phyloP scores from a whole-genome alignment of 495 filamentous ascomycete species.

The Daldinia caldariorum region DNA sequence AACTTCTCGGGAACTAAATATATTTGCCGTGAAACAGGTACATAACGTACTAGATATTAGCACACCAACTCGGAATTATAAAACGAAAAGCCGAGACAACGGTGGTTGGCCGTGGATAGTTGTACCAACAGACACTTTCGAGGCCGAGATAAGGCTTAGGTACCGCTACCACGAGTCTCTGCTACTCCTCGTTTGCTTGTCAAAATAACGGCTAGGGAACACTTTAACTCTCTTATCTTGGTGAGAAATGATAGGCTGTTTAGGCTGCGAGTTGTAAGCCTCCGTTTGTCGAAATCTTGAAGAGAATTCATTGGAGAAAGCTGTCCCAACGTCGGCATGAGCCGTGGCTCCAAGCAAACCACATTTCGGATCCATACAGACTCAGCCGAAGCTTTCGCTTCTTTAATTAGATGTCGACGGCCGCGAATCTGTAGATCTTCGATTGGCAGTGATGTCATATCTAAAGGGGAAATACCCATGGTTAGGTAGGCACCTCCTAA shows the following conservation, averaged over 20 bases:
- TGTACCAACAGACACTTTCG: not conserved
- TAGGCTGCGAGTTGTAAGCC: not conserved
- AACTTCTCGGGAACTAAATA: slow-evolving; percentile 2
- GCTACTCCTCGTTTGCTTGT: not conserved
- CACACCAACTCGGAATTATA: not conserved
- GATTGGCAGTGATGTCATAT: slow-evolving; percentile 30
- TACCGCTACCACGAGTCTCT: too few relatives aligned
- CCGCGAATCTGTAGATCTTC: slow-evolving; percentile 28
- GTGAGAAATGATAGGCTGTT: not conserved
- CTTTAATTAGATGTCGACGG: slow-evolving; percentile 31
- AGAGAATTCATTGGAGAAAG: slow-evolving; percentile 4
- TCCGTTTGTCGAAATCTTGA: not conserved
- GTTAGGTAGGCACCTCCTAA: too few relatives aligned
- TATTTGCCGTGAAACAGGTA: not conserved
- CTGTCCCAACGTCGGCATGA: slow-evolving; percentile 17
- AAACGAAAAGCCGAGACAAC: slow-evolving; percentile 23
- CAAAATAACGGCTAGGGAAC: not conserved
- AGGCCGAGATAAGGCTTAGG: too few relatives aligned
- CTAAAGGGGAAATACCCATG: not conserved
- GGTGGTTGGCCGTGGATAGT: slow-evolving; percentile 26
- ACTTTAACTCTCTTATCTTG: too few relatives aligned
- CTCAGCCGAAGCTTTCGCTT: slow-evolving; percentile 4
- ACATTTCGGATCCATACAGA: slow-evolving; percentile 3
- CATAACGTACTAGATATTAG: too few relatives aligned
- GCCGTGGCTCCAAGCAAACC: slow-evolving; percentile 22